These are phyloP conservation scores for Cryptococcus jaspeensis DNA, from an alignment of 1,284 basidiomycete genomes.

Conservation along the genomic window DNA sequence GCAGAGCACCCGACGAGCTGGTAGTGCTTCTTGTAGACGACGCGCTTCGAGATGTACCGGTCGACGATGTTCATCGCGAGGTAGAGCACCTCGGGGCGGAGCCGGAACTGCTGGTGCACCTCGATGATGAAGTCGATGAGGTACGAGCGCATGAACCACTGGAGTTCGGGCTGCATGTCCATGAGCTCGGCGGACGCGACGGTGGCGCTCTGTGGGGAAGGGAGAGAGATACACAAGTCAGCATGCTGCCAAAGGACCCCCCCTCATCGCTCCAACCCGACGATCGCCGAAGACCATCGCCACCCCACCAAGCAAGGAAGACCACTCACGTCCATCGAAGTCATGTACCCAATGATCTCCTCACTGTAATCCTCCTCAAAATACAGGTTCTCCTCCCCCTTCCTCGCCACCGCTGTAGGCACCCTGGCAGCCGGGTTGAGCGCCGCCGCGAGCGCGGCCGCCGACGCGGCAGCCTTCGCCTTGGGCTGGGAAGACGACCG, in stretches of 20 bases:
- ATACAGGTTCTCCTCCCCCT: constrained; percentile 50
- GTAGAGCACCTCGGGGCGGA: constrained; percentile 97
- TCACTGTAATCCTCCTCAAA: constrained; percentile 91
- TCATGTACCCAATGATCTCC: constrained; percentile 91
- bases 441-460: constrained; percentile 6
- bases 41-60: constrained; percentile 96
- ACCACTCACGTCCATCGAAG: constrained; percentile 90
- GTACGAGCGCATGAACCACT: constrained; percentile 98
- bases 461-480: constrained; percentile 14
- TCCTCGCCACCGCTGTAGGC: constrained; percentile 11
- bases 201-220: constrained; percentile 71
- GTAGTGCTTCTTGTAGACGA: constrained; percentile 99
- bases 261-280: background rate
- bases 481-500: constrained; percentile 15
- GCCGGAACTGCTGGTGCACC: constrained; percentile 93
- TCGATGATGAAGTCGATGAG: constrained; percentile 98
- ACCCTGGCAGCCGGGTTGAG: constrained; percentile 20
- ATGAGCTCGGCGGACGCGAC: constrained; percentile 89
- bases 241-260: background rate
- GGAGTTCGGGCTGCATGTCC: constrained; percentile 97
- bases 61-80: constrained; percentile 98
- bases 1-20: constrained; percentile 98
- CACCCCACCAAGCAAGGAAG: background rate
- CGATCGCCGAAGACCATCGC: background rate
- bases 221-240: constrained; percentile 5